These are phyloP conservation scores for Pythium apleroticum DNA, from an alignment of 352 stramenopile genomes.

Conservation along the genomic window DNA sequence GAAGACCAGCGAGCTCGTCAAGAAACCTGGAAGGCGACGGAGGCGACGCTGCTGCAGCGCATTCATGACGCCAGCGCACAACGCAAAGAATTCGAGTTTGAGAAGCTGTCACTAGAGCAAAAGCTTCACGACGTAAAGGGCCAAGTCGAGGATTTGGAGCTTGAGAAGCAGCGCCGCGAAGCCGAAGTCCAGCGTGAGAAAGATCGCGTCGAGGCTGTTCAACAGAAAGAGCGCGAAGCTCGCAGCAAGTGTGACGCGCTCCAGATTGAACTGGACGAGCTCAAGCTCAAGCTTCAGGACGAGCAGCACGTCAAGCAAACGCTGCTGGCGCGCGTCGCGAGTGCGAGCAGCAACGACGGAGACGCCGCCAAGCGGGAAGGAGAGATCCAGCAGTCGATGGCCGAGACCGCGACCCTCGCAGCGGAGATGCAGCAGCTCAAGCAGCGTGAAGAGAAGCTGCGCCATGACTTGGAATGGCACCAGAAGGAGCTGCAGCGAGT, in stretches of 20 bases:
- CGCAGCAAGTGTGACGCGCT: conserved; percentile 40
- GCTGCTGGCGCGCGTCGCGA: conserved; percentile 16
- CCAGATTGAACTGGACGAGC: conserved; percentile 53
- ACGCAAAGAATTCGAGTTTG: conserved; percentile 34
- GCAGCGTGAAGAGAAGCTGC: conserved; percentile 46
- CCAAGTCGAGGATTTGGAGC: conserved; percentile 37
- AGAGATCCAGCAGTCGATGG: conserved; percentile 4
- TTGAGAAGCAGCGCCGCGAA: conserved; percentile 31
- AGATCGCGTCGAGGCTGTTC: conserved; percentile 31
- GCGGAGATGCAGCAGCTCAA: conserved; percentile 44
- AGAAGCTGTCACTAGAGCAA: conserved; percentile 44
- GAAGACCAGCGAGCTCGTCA: conserved; percentile 63
- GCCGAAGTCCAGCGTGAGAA: conserved; percentile 35
- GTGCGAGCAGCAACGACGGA: background rate
- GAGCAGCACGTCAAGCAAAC: conserved; percentile 28
- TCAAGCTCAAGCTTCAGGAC: conserved; percentile 38
- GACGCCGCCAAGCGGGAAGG: conserved; percentile 1
- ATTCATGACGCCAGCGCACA: conserved; percentile 42
- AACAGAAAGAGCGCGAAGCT: conserved; percentile 41
- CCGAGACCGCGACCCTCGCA: conserved; percentile 16
- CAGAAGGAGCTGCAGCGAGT: conserved; percentile 54
- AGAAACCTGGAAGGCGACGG: conserved; percentile 55
- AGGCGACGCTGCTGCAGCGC: conserved; percentile 41
- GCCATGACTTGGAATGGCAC: conserved; percentile 62
- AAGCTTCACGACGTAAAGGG: conserved; percentile 35